Evolutionary conservation across 805 yeast genomes (phyloP), one percentile per base, ranked within the genome.

Genomic region (Metschnikowia amazonensis): DNA sequence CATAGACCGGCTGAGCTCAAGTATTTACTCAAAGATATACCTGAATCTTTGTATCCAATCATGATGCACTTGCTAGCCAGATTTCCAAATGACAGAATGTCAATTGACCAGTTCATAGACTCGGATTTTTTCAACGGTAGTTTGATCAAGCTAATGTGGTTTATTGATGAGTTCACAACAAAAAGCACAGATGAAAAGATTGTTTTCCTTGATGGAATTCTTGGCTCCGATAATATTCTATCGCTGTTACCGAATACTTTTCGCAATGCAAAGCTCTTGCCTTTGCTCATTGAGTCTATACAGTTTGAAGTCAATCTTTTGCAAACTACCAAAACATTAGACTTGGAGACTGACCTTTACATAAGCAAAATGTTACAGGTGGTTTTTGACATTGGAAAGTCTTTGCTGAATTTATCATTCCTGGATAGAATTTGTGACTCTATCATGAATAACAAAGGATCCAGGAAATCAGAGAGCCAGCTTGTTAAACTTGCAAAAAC

Each of bases 61-160:
- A 70, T 81, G 42, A 73, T 82, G 1, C 72, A 69, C 36, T 58
- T 88, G 42, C 65, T 89, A 52, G 69, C 76, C 53, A 74, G 81
- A 57, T 74, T 73, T 54, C 78, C 89, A 3, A 63, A 72, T 36
- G 79, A 79, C 51, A 69, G 92, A 60, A 60, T 79, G 46, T 60
- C 81, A 38, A 71, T 90, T 38, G 79, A 81, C 54, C 84, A 81
- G 40, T 77, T 94, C 49, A 75, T 86, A n/a, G 77, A 79, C 9
- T 80, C 89, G 8, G 79, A 76, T 30, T 86, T 80, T 55, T 92
- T 90, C 64, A 86, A 88, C 65, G 90, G 89, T 51, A 87, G 92
- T 42, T 68, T 89, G 41, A 80, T 92, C 42, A 84, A 85, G 57
- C 83, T 95, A 2, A 74, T 92, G 70, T 80, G 84, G 62, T 83